phyloP scores from a whole-genome alignment of 495 filamentous ascomycete species.

The Penicillium macrosclerotiorum region DNA sequence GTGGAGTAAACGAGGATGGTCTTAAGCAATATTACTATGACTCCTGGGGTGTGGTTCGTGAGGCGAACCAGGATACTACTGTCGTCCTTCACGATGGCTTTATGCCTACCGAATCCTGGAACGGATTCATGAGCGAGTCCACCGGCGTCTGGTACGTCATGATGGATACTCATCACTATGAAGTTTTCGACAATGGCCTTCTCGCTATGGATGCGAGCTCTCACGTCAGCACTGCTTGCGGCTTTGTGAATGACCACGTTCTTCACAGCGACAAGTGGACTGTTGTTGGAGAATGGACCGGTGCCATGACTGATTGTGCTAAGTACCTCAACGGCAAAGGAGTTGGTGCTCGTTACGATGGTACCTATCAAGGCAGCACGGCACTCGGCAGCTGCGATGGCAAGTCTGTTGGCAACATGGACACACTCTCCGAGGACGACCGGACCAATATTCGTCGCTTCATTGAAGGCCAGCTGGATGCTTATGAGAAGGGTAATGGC shows the following conservation, averaged over 20 bases:
- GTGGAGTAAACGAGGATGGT: conserved; percentile 48
- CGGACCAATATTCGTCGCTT: conserved; percentile 58
- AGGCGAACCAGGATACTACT: conserved; percentile 50
- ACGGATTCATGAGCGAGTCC: conserved; percentile 62
- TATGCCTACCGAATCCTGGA: conserved; percentile 59
- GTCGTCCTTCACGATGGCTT: conserved; percentile 71
- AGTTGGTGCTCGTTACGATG: conserved; percentile 69
- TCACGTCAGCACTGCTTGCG: conserved; percentile 54
- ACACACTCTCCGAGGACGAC: conserved; percentile 47
- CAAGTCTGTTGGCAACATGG: conserved; percentile 57
- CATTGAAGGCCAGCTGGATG: conserved; percentile 73
- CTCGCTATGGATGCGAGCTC: conserved; percentile 45
- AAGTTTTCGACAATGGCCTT: conserved; percentile 62
- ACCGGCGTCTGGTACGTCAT: conserved; percentile 59
- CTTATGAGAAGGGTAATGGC: conserved; percentile 64
- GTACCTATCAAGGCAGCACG: conserved; percentile 47
- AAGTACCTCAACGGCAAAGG: conserved; percentile 68
- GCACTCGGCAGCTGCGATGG: conserved; percentile 57
- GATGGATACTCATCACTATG: conserved; percentile 67
- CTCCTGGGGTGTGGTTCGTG: conserved; percentile 54
- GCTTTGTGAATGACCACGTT: conserved; percentile 45
- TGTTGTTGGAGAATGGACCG: conserved; percentile 69
- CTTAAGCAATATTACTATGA: conserved; percentile 66
- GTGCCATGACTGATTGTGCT: conserved; percentile 72
- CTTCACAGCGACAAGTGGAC: conserved; percentile 64